Evolutionary conservation across 2,329 filamentous ascomycete species (phyloP).

Genomic region (Trichoderma cornu-damae): DNA sequence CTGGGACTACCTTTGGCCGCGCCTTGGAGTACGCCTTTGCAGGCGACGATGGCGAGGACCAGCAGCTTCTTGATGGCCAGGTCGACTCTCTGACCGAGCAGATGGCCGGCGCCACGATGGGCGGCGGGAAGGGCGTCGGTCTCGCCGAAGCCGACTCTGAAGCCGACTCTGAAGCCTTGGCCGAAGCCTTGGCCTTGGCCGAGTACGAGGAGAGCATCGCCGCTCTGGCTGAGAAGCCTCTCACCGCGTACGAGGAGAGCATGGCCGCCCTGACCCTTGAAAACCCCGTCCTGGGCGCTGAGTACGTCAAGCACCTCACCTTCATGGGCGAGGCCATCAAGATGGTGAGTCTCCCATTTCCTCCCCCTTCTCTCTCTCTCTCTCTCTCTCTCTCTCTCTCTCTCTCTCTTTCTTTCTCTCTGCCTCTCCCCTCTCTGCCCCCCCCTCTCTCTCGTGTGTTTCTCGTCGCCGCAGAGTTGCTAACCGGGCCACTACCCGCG

Average conservation of each 20-base stretch:
- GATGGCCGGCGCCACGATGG: too few relatives aligned
- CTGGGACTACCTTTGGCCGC: too few relatives aligned
- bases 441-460: neutral
- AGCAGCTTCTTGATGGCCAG: slow-evolving; percentile 21
- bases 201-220: too few relatives aligned
- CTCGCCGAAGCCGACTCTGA: too few relatives aligned
- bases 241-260: slow-evolving; percentile 17
- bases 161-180: too few relatives aligned
- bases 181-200: too few relatives aligned
- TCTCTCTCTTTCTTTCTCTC: too few relatives aligned
- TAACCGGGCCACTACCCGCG: slow-evolving; percentile 21
- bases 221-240: neutral
- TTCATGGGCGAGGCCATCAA: slow-evolving; percentile 84
- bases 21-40: neutral
- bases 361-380: neutral
- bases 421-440: too few relatives aligned
- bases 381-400: neutral
- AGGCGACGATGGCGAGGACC: slow-evolving; percentile 27
- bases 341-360: slow-evolving; percentile 57
- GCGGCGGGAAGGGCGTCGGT: too few relatives aligned
- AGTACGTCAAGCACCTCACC: slow-evolving; percentile 34
- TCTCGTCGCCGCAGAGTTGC: neutral
- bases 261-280: neutral
- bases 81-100: neutral
- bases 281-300: slow-evolving; percentile 30